These are phyloP conservation scores for Schizosaccharomyces cryophilus DNA, from an alignment of 805 yeast genomes.

Conservation along the genomic window DNA sequence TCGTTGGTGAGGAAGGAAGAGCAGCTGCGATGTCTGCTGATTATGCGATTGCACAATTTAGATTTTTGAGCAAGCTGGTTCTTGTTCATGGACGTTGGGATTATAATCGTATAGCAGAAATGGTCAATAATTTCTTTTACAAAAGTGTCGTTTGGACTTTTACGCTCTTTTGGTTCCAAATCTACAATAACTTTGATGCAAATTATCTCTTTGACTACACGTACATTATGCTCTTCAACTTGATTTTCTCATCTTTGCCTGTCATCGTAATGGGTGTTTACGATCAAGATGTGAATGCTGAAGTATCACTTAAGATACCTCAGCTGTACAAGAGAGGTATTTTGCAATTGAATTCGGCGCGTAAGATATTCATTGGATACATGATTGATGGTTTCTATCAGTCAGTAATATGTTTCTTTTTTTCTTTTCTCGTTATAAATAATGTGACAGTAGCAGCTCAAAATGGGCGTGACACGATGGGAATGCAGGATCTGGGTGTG, in stretches of 20 bases:
- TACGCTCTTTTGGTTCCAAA: constrained; percentile 56
- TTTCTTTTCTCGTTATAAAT: constrained; percentile 34
- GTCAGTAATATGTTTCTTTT: constrained; percentile 41
- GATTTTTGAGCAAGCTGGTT: constrained; percentile 37
- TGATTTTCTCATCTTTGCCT: constrained; percentile 62
- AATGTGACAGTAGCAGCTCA: constrained; percentile 20
- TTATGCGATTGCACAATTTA: constrained; percentile 60
- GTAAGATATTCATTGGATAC: constrained; percentile 31
- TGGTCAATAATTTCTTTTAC: constrained; percentile 59
- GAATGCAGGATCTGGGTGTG: constrained; percentile 49
- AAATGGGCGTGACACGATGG: constrained; percentile 33
- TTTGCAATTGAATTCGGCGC: constrained; percentile 32
- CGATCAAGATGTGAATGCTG: constrained; percentile 53
- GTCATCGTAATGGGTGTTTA: constrained; percentile 46
- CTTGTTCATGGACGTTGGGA: constrained; percentile 74
- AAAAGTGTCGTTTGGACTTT: constrained; percentile 52
- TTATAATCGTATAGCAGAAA: constrained; percentile 44
- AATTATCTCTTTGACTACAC: constrained; percentile 58
- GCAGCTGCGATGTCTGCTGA: constrained; percentile 75
- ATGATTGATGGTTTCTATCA: constrained; percentile 51
- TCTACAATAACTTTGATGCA: constrained; percentile 46
- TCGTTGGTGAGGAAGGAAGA: constrained; percentile 70
- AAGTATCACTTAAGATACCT: constrained; percentile 41
- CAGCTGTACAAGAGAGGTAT: constrained; percentile 48
- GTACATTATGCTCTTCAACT: constrained; percentile 50